Base-by-base conservation (phyloP, 2,329 filamentous ascomycete genomes). In the Cytospora mali region DNA sequence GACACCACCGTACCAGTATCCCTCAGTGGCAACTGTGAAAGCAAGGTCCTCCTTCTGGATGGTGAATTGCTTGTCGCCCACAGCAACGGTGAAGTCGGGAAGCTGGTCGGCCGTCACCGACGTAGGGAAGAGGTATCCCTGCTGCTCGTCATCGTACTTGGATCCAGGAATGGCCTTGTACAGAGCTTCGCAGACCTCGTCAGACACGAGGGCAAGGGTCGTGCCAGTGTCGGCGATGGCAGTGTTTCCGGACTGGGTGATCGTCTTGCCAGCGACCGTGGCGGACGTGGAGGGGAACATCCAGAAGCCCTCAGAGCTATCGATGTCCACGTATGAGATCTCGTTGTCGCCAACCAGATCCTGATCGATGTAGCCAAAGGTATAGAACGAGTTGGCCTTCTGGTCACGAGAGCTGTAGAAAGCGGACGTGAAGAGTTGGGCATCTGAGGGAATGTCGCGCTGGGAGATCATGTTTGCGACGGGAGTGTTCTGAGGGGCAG, bases 201-300 rank as follows among this genome's bases (percentile, higher is more conserved):
- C 89, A 48, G 83, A 81, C 53, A 91, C 79, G 33, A 92, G 79
- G 1, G 84, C 84, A 55, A 92, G 80, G 0, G 88, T 89, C 31
- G 88, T 91, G 61, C 88, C 89, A 0, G 89, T 92, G 72, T 92
- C 89, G 35, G 84, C 85, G 67, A 92, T 90, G 53, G 88, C 87
- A 31, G 77, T 86, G 74, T 91, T 91, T 54, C 79, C 80, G 3
- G 75, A 71, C 11, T 81, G 78, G 1, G 74, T 55, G 29, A 87
- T 73, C 1, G 75, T 77, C 64, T 82, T 77, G 62, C 84, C 86
- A 67, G 85, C 85, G 66, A 92, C 77, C 0, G 79, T 80, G 25
- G 81, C 81, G 0, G 81, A 83, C 9, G 80, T 75, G 1, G 86
- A 89, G 6, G 79, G 71, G 71, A 91, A 85, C 72, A 82, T 77